Evolutionary conservation across 345 rosid genomes (phyloP), one percentile per base, ranked within the genome.

Genomic region (Murraya koenigii): DNA sequence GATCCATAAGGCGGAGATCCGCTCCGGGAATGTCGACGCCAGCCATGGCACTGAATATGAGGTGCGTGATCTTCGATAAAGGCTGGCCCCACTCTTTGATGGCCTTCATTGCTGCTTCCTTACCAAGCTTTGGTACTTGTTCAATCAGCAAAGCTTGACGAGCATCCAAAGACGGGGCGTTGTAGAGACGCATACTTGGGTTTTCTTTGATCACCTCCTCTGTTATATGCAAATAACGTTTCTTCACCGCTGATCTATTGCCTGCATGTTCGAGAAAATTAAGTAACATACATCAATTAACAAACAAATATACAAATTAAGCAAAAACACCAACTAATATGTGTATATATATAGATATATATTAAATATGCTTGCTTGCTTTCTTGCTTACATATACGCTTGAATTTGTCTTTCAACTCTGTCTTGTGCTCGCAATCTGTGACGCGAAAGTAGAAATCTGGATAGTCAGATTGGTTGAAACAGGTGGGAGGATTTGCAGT

Each of bases 11-110:
- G 44, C 77, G 88, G 78, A 78, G 81, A 38, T 85, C 86, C 3
- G 88, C 88, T 0, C 86, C 86, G 2, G 86, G 84, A 84, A 85
- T 81, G 73, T 81, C 86, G 0, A 78, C 80, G 0, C 88, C 88
- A 13, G 77, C 74, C 0, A 79, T 76, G 14, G 86, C 79, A 72
- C 83, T 79, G 49, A 86, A 86, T 58, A 86, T 71, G 2, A 86
- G 66, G 63, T 84, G 88, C 0, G 88, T 84, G 71, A 86, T 81
- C 30, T 78, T 81, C 14, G 88, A 86, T 69, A 75, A 80, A 56
- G 87, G 84, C 71, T 86, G 84, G 25, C 60, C 74, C 74, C 74
- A 70, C 30, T 70, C 74, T 19, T 70, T 13, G 4, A 70, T 49
- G 19, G 28, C 87, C 69, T 75, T 83, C 1, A 6, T 5, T 0